phyloP scores from a whole-genome alignment of 495 filamentous ascomycete genomes.

The Talaromyces thailandensis region DNA sequence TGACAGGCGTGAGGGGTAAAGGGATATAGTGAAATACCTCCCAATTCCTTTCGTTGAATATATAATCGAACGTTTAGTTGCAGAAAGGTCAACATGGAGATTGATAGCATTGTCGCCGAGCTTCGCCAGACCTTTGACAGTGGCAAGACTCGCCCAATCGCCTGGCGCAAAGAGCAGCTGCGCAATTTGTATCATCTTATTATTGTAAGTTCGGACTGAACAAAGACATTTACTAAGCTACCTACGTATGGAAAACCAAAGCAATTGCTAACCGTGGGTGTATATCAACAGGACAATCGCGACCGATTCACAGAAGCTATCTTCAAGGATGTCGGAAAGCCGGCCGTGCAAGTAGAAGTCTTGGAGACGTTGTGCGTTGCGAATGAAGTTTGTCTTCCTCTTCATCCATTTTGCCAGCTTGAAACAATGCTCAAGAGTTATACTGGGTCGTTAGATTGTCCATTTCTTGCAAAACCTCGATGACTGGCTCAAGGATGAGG shows the following conservation, averaged over 20 bases:
- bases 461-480: slow-evolving; percentile 61
- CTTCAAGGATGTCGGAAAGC: not conserved
- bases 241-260: too few species aligned
- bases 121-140: not conserved
- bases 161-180: not conserved
- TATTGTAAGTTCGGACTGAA: not conserved
- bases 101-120: not conserved
- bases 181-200: not conserved
- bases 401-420: not conserved
- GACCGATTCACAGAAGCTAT: slow-evolving; percentile 3
- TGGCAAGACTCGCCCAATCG: not conserved
- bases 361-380: not conserved
- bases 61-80: not conserved
- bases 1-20: not conserved
- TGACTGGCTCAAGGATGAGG: slow-evolving; percentile 67
- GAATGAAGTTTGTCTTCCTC: not conserved
- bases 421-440: too few species aligned
- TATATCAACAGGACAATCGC: not conserved
- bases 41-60: not conserved
- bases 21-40: not conserved
- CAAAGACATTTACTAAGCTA: too few species aligned
- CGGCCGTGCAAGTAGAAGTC: not conserved
- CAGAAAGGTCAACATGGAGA: not conserved
- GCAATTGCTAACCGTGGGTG: not conserved
- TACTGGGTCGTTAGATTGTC: slow-evolving; percentile 33